phyloP scores from a whole-genome alignment of 768 basidiomycete species.

The Pleurotus platypus region DNA sequence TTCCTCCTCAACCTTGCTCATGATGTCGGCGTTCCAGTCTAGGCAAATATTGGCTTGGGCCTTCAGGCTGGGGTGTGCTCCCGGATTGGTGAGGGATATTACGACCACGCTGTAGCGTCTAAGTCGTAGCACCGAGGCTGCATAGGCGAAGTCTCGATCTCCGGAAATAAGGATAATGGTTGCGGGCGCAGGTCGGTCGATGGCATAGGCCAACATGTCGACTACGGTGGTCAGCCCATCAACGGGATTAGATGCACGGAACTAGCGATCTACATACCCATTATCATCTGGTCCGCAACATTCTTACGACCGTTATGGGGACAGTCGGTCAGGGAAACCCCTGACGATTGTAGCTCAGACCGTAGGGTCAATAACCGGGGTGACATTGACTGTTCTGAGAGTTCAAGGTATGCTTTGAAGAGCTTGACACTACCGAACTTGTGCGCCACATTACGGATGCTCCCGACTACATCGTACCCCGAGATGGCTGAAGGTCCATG shows the following conservation, averaged over 20 bases:
- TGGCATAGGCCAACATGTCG: constrained; percentile 63
- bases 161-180: constrained; percentile 64
- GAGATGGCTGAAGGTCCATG: constrained; percentile 31
- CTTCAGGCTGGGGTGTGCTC: constrained; percentile 41
- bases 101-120: constrained; percentile 51
- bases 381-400: constrained; percentile 34
- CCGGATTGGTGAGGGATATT: constrained; percentile 31
- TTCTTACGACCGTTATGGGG: constrained; percentile 32
- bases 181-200: constrained; percentile 50
- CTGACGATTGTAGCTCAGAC: constrained; percentile 46
- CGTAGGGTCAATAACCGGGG: constrained; percentile 21
- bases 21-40: constrained; percentile 36
- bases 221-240: constrained; percentile 30
- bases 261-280: constrained; percentile 27
- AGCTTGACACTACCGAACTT: constrained; percentile 44
- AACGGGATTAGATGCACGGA: neutral
- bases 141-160: constrained; percentile 68
- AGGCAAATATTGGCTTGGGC: constrained; percentile 50
- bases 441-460: constrained; percentile 44
- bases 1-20: neutral
- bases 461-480: constrained; percentile 46
- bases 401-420: constrained; percentile 57
- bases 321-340: constrained; percentile 38
- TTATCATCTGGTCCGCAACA: constrained; percentile 48
- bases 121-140: constrained; percentile 52